Evolutionary conservation across 331 rosid species (phyloP).

Genomic region (Ulmus americana): DNA sequence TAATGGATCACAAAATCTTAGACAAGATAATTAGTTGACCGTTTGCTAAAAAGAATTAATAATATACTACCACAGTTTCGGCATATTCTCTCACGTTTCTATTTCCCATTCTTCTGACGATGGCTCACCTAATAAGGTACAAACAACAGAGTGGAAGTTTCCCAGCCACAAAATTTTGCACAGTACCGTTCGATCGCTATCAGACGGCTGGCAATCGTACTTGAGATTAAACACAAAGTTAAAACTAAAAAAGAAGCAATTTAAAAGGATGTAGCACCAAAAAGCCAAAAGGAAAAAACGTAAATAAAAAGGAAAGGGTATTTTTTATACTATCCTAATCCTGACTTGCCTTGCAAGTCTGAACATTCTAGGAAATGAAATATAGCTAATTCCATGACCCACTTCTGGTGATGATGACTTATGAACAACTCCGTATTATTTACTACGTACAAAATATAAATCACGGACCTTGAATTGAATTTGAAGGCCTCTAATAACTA

Average conservation of each 20-base stretch:
- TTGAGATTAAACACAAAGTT: neutral
- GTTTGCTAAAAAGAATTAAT: neutral
- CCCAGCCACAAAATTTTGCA: neutral
- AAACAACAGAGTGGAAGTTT: neutral
- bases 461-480: too few species aligned
- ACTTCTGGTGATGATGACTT: neutral
- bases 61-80: neutral
- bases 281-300: conserved; percentile 1
- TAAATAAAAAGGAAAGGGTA: conserved; percentile 3
- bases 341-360: conserved; percentile 16
- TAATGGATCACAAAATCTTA: conserved; percentile 4
- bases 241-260: neutral
- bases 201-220: conserved; percentile 1
- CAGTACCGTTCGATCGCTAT: conserved; percentile 7
- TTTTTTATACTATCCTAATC: neutral
- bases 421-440: too few species aligned
- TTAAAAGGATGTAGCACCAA: neutral
- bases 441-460: too few species aligned
- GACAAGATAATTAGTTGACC: conserved; percentile 10
- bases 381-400: neutral
- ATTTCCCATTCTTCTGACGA: neutral
- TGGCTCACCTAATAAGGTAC: neutral
- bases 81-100: neutral
- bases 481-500: neutral
- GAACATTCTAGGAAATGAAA: neutral